Conservation (phyloP, 2,329 filamentous ascomycete species). For the Alternaria metachromatica region DNA sequence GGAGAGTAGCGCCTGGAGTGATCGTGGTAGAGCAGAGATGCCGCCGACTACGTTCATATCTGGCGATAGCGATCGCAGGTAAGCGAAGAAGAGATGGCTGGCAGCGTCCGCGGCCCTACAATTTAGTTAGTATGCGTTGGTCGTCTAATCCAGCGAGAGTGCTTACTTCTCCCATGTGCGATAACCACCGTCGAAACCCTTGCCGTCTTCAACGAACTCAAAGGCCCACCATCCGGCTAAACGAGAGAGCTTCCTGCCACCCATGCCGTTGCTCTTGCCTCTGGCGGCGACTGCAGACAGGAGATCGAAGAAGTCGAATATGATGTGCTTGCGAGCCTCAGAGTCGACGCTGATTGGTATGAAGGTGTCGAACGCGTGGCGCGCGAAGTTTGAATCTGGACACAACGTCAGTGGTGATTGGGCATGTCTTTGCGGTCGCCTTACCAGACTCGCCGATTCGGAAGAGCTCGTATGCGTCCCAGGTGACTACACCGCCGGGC, state of each 20-base stretch:
- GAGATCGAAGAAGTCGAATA: conserved; percentile 96
- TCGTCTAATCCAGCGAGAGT: not conserved
- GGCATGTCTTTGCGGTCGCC: conserved; percentile 18
- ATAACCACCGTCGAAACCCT: conserved; percentile 94
- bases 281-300: conserved; percentile 89
- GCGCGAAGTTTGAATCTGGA: conserved; percentile 86
- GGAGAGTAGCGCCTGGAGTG: conserved; percentile 85
- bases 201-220: conserved; percentile 83
- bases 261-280: conserved; percentile 90
- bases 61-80: conserved; percentile 88
- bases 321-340: conserved; percentile 82
- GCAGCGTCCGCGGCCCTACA: conserved; percentile 88
- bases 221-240: conserved; percentile 99
- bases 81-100: conserved; percentile 97
- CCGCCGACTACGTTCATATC: conserved; percentile 73
- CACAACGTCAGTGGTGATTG: conserved; percentile 23
- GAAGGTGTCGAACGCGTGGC: conserved; percentile 94
- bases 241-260: conserved; percentile 89
- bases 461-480: conserved; percentile 97
- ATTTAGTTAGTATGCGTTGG: conserved; percentile 34
- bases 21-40: conserved; percentile 86
- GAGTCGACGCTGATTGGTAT: conserved; percentile 93
- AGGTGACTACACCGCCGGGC: conserved; percentile 88
- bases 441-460: conserved; percentile 90
- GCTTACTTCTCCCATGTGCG: conserved; percentile 81